These are phyloP conservation scores for Copromyces sp. DNA, from an alignment of 495 filamentous ascomycete species.

Conservation along the genomic window DNA sequence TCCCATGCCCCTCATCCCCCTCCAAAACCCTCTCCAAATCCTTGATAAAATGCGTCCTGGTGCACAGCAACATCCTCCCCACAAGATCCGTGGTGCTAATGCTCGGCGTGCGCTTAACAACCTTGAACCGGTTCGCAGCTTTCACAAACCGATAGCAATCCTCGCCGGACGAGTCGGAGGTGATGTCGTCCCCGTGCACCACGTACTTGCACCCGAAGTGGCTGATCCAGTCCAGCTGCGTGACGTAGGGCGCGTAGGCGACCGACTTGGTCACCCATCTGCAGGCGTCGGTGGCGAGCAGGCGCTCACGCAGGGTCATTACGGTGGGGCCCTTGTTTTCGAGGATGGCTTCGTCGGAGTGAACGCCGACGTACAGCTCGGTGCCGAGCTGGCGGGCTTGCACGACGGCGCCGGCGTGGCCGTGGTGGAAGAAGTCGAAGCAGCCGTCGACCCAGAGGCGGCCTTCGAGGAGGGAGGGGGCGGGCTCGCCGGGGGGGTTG, in stretches of 20 bases:
- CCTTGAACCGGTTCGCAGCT: constrained; percentile 77
- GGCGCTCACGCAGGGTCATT: constrained; percentile 83
- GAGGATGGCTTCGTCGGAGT: constrained; percentile 88
- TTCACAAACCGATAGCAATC: constrained; percentile 98
- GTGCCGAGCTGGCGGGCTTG: constrained; percentile 64
- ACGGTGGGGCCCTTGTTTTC: constrained; percentile 97
- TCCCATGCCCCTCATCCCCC: constrained; percentile 63
- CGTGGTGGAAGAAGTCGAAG: constrained; percentile 98
- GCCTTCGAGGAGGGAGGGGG: constrained; percentile 47
- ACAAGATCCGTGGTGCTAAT: constrained; percentile 97
- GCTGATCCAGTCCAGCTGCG: constrained; percentile 81
- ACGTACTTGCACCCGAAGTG: constrained; percentile 92
- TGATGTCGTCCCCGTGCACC: constrained; percentile 96
- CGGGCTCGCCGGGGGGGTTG: constrained; percentile 27
- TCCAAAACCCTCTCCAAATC: constrained; percentile 55
- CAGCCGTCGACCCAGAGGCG: constrained; percentile 97
- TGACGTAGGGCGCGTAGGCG: constrained; percentile 88
- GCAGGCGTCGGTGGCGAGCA: constrained; percentile 84
- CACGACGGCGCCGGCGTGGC: constrained; percentile 93
- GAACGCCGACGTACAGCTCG: constrained; percentile 82
- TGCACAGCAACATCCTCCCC: constrained; percentile 91
- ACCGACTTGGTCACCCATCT: constrained; percentile 83
- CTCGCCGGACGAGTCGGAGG: constrained; percentile 78
- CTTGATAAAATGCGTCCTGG: constrained; percentile 76
- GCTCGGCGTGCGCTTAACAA: constrained; percentile 90